Percentiles rank a stretch among this genome's conserved stretches.
These are phyloP conservation scores for Ophiocordyceps sinensis DNA, from an alignment of 2,329 filamentous ascomycete species.

Conservation along the genomic window DNA sequence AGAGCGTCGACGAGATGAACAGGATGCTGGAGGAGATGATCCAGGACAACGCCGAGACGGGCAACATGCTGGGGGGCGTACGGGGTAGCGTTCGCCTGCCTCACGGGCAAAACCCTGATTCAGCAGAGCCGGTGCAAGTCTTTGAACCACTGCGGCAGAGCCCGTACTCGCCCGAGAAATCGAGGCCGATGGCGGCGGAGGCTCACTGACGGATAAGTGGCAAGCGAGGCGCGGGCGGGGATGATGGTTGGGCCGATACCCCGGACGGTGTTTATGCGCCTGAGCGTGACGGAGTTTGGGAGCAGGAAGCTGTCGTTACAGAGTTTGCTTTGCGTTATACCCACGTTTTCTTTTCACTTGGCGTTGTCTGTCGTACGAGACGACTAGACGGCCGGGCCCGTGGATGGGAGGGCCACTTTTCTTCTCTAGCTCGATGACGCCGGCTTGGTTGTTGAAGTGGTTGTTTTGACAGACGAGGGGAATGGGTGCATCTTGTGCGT, in stretches of 20 bases:
- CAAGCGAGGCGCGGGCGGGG: background rate
- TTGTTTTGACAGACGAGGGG: too few species aligned
- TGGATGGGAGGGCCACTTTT: too few species aligned
- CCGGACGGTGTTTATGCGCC: too few species aligned
- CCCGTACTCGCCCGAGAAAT: constrained; percentile 13
- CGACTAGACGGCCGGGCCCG: too few species aligned
- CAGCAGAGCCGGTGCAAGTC: constrained; percentile 17
- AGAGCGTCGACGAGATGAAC: constrained; percentile 83
- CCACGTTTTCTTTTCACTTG: too few species aligned
- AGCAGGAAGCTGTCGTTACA: too few species aligned
- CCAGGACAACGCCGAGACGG: constrained; percentile 67
- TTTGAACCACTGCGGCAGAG: constrained; percentile 26
- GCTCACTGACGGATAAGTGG: constrained; percentile 8
- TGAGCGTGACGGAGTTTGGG: too few species aligned
- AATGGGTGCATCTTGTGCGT: too few species aligned
- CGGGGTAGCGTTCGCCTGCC: constrained; percentile 53
- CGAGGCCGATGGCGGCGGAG: constrained; percentile 11
- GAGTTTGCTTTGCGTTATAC: too few species aligned
- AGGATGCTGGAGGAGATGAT: constrained; percentile 95
- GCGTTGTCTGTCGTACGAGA: too few species aligned
- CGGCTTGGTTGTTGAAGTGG: too few species aligned
- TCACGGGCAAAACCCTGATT: constrained; percentile 26
- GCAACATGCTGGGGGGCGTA: constrained; percentile 51
- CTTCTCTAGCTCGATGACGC: too few species aligned
- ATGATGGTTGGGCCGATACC: background rate